Evolutionary conservation across 352 stramenopile genomes (phyloP), one percentile per base, ranked within the genome.

Genomic region (Globisporangium echinulatum): DNA sequence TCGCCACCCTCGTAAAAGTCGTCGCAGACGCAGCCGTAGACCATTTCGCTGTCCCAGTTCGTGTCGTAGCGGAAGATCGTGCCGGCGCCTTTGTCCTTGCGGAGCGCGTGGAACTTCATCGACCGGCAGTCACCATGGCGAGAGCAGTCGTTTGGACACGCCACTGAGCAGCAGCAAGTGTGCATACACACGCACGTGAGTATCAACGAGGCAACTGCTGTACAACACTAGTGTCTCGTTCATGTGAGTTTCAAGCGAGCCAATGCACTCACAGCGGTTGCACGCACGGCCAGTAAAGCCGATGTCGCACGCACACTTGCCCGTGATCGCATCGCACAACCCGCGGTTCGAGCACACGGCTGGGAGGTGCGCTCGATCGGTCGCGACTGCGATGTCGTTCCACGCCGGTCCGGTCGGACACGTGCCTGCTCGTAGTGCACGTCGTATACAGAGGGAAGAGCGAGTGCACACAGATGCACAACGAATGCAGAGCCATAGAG

Each of bases 21-120:
- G 62, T 96, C 73, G 70, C 90, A 97, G 38, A 94, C 69, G 67
- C 90, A 97, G 56, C 90, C 90, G 58, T 92, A 87, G 17, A 96
- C 80, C 72, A 89, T 94, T 44, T 94, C 77, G 38, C 74, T 81
- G 71, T 97, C 90, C 90, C 90, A 97, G 52, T 75, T 70, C 19
- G 59, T 38, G 11, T 78, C 67, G 54, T 91, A 91, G 13, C 60
- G 50, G 49, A 88, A 72, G 9, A 59, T 43, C 40, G 71, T 58
- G 7, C 79, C 77, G 9, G 84, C 38, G 11, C 80, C 80, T 49
- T 65, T 72, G 64, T 91, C 79, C 57, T 91, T 91, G 40, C 72
- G 74, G 36, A 66, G 63, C 8, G 81, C 81, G 50, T 88, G 51
- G 54, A 85, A 74, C 40, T 71, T 77, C 74, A 90, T 86, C 6